Percentiles rank a stretch among this genome's conserved stretches.
Conservation (phyloP, 2,329 filamentous ascomycete genomes). For the Niveomyces coronatus region DNA sequence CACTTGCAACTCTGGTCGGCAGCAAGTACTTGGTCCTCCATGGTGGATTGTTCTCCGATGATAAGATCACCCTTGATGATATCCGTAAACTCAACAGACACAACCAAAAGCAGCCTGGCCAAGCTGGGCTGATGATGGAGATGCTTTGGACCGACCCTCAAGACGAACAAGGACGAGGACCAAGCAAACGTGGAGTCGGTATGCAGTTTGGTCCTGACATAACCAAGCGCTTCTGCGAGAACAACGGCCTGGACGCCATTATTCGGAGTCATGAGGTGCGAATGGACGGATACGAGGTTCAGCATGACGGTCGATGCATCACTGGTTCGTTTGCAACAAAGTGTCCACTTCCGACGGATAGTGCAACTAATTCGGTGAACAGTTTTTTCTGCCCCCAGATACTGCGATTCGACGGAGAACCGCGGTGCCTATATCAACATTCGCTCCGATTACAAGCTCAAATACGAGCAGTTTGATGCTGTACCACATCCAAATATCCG, state of each 20-base stretch:
- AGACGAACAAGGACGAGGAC: conserved; percentile 70
- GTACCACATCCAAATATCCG: conserved; percentile 93
- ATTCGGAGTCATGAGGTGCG: conserved; percentile 96
- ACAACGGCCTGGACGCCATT: conserved; percentile 86
- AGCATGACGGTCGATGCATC: conserved; percentile 91
- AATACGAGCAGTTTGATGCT: conserved; percentile 89
- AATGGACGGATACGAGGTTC: conserved; percentile 98
- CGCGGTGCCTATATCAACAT: conserved; percentile 98
- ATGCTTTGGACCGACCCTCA: conserved; percentile 99
- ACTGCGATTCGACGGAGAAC: conserved; percentile 97
- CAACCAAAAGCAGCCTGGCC: conserved; percentile 83
- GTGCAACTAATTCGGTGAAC: conserved; percentile 16
- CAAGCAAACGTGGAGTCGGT: conserved; percentile 92
- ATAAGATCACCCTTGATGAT: conserved; percentile 84
- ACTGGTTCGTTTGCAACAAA: conserved; percentile 51
- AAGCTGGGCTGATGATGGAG: conserved; percentile 97
- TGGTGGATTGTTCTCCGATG: conserved; percentile 91
- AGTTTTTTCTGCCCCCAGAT: conserved; percentile 96
- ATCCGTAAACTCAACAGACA: conserved; percentile 89
- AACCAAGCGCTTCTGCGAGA: conserved; percentile 93
- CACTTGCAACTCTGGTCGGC: conserved; percentile 84
- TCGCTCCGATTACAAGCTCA: conserved; percentile 78
- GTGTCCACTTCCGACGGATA: not conserved
- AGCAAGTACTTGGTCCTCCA: conserved; percentile 87
- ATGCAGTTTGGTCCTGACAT: conserved; percentile 95